Percentiles rank a stretch among this genome's conserved stretches.
Conservation (phyloP, 176 grass and related monocot genomes). For the Thinopyrum elongatum region DNA sequence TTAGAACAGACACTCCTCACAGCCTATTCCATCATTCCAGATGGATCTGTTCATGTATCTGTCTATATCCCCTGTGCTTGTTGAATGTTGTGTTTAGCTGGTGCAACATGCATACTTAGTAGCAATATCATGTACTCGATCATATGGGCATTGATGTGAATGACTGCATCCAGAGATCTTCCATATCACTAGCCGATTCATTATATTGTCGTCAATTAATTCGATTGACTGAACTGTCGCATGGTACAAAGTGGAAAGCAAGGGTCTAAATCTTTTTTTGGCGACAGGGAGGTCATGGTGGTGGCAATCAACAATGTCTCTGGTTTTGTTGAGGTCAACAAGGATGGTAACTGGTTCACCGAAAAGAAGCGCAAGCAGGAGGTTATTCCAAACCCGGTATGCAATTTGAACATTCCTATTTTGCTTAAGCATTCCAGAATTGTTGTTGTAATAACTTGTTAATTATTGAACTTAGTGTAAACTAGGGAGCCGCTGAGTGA, state of each 20-base stretch:
- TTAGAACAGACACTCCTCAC: not conserved
- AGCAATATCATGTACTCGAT: not conserved
- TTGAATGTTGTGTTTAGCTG: not conserved
- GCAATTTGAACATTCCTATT: not conserved
- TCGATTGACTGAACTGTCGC: not conserved
- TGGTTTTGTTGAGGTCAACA: conserved; percentile 67
- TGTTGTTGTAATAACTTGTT: not conserved
- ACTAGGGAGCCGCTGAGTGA: not conserved
- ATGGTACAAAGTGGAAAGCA: not conserved
- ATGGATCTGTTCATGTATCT: not conserved
- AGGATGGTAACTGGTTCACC: conserved; percentile 71
- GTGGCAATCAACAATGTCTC: conserved; percentile 70
- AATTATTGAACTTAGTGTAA: not conserved
- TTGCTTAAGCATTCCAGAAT: not conserved
- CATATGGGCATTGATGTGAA: not conserved
- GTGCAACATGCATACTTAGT: not conserved
- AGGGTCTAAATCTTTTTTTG: conserved; percentile 13
- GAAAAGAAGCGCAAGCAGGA: conserved; percentile 70
- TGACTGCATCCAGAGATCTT: not conserved
- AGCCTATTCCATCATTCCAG: not conserved
- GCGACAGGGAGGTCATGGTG: conserved; percentile 83
- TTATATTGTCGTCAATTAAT: not conserved
- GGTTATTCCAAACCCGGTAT: conserved; percentile 64
- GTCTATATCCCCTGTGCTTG: not conserved
- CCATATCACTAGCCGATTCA: not conserved